A percentile compares a stretch with the other conserved stretches of the same genome.
These are phyloP conservation scores for Trichoderma hamatum DNA, from an alignment of 2,329 filamentous ascomycete genomes.

Conservation along the genomic window DNA sequence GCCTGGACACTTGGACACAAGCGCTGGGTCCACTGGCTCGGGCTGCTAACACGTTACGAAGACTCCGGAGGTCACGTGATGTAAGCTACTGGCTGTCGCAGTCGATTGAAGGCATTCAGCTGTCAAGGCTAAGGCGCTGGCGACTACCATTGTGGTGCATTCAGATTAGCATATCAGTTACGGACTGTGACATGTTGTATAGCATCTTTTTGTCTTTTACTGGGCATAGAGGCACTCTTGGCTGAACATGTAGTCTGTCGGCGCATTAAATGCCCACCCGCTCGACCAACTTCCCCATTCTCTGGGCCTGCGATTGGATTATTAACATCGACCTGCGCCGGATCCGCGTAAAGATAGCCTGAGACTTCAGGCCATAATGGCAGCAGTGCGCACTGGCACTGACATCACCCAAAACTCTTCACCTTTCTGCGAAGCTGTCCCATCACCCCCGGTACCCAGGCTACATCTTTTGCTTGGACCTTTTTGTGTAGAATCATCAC, in stretches of 20 bases:
- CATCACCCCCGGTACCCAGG: conserved; percentile 8
- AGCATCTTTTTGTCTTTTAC: neutral
- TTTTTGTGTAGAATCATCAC: conserved; percentile 16
- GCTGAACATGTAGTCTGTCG: neutral
- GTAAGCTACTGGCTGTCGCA: neutral
- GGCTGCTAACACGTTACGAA: neutral
- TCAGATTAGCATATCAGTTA: neutral
- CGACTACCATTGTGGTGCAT: neutral
- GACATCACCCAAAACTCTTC: conserved; percentile 31
- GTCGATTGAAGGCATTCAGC: neutral
- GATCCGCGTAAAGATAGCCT: conserved; percentile 31
- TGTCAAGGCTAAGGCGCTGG: neutral
- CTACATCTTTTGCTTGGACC: neutral
- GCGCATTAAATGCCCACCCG: neutral
- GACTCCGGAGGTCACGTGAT: neutral
- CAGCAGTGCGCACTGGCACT: conserved; percentile 1
- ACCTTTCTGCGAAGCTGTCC: conserved; percentile 10
- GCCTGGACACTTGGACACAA: conserved; percentile 22
- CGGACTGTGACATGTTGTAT: neutral
- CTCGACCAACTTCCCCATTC: neutral
- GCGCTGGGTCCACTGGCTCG: neutral
- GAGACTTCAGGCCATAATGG: conserved; percentile 41
- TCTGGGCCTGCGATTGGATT: neutral
- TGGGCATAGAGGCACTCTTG: neutral
- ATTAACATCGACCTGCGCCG: neutral